phyloP scores from a whole-genome alignment of 768 basidiomycete species.

The Pleurotus cornucopiae region DNA sequence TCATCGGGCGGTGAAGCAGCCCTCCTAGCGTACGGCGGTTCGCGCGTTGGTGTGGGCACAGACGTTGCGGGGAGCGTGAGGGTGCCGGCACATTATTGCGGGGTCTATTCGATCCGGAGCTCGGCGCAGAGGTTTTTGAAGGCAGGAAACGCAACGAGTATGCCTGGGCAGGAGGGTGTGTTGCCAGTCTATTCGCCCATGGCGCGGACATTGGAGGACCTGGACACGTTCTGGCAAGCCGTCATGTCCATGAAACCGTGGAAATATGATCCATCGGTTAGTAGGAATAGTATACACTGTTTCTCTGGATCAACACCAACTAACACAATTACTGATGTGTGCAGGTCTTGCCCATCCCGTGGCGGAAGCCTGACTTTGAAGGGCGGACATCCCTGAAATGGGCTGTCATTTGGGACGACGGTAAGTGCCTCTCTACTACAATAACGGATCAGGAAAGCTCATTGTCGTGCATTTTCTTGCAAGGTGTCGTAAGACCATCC shows the following conservation, averaged over 20 bases:
- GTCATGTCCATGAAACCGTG: slow-evolving; percentile 60
- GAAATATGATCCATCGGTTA: slow-evolving; percentile 54
- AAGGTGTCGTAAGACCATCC: slow-evolving; percentile 54
- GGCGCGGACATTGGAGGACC: slow-evolving; percentile 55
- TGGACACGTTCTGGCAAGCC: slow-evolving; percentile 61
- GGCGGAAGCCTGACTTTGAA: slow-evolving; percentile 28
- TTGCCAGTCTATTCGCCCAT: slow-evolving; percentile 54
- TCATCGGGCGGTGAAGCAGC: slow-evolving; percentile 68
- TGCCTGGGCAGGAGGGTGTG: slow-evolving; percentile 60
- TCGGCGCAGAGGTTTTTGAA: slow-evolving; percentile 45
- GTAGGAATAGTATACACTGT: slow-evolving; percentile 21
- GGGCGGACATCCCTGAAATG: slow-evolving; percentile 38
- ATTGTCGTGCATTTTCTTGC: neutral
- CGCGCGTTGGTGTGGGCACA: slow-evolving; percentile 60
- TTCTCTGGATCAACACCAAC: too few relatives aligned
- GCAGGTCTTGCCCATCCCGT: slow-evolving; percentile 39
- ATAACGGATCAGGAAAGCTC: neutral
- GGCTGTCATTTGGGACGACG: slow-evolving; percentile 61
- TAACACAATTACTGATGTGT: neutral
- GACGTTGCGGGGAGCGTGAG: slow-evolving; percentile 70
- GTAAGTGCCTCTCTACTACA: slow-evolving; percentile 24
- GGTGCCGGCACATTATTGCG: slow-evolving; percentile 62
- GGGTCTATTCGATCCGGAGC: slow-evolving; percentile 54
- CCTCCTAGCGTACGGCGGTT: slow-evolving; percentile 56
- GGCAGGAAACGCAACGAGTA: slow-evolving; percentile 38